Conservation (phyloP, 495 filamentous ascomycete species). For the Penicillium bovifimosum region DNA sequence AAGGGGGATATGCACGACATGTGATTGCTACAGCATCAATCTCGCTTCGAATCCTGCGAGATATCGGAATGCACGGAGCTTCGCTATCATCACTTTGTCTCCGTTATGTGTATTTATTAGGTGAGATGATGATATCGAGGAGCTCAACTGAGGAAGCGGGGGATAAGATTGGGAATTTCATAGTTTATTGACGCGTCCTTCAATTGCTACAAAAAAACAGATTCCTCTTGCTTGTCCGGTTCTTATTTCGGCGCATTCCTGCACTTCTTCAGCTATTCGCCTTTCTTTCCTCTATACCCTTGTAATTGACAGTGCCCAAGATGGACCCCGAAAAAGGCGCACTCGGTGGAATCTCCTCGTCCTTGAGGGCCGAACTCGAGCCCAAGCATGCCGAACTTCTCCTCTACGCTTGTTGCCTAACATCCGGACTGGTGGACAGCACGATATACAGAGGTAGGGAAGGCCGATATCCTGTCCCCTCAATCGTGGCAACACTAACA, state of each 20-base stretch:
- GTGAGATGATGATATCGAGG: background rate
- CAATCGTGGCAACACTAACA: background rate
- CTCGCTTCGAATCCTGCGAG: background rate
- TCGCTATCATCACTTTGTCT: background rate
- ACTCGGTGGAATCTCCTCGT: slow-evolving; percentile 8
- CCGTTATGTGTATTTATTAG: slow-evolving; percentile 3
- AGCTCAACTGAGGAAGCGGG: background rate
- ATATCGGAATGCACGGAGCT: background rate
- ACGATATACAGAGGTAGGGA: slow-evolving; percentile 42
- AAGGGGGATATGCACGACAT: background rate
- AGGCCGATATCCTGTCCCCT: background rate
- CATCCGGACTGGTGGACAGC: slow-evolving; percentile 47
- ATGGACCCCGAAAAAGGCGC: slow-evolving; percentile 7
- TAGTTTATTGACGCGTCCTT: background rate
- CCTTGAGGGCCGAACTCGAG: slow-evolving; percentile 30
- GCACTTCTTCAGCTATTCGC: background rate
- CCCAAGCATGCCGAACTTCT: slow-evolving; percentile 37
- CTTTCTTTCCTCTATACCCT: background rate
- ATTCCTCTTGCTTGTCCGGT: background rate
- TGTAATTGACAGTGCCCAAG: background rate
- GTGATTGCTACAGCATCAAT: background rate
- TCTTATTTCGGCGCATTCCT: background rate
- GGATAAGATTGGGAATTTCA: background rate
- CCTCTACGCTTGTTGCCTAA: slow-evolving; percentile 44
- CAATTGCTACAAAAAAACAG: background rate